These are phyloP conservation scores for Phytophthora quininea DNA, from an alignment of 352 stramenopile species.

Conservation along the genomic window DNA sequence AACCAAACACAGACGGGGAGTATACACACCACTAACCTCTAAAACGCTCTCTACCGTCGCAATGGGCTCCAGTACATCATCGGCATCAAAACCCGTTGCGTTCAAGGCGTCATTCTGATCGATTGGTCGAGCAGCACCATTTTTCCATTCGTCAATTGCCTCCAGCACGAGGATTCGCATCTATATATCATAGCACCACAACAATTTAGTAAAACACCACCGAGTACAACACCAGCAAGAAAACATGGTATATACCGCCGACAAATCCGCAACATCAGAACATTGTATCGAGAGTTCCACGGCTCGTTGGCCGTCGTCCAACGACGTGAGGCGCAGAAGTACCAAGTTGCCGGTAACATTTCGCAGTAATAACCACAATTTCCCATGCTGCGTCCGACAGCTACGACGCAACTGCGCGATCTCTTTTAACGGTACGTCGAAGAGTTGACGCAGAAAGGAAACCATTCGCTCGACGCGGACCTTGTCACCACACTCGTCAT, in stretches of 20 bases:
- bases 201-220: neutral
- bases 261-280: constrained; percentile 62
- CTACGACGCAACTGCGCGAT: constrained; percentile 33
- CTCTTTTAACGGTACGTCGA: constrained; percentile 31
- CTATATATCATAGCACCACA: constrained; percentile 25
- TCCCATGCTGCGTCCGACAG: constrained; percentile 49
- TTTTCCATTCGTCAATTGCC: constrained; percentile 22
- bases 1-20: neutral
- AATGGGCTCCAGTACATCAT: constrained; percentile 36
- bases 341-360: constrained; percentile 54
- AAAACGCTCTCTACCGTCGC: constrained; percentile 30
- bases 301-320: constrained; percentile 27
- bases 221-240: neutral
- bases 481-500: constrained; percentile 33
- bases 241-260: constrained; percentile 43
- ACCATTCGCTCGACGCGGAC: constrained; percentile 40
- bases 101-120: constrained; percentile 11
- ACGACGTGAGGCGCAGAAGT: constrained; percentile 42
- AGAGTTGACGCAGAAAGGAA: constrained; percentile 33
- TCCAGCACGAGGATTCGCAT: constrained; percentile 59
- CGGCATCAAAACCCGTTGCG: constrained; percentile 21
- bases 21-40: constrained; percentile 21
- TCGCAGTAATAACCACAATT: constrained; percentile 55
- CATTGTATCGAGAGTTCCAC: constrained; percentile 59
- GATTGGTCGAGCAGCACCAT: constrained; percentile 1